These are phyloP conservation scores for Trichoderma endophyticum DNA, from an alignment of 2,329 filamentous ascomycete species.

Conservation along the genomic window DNA sequence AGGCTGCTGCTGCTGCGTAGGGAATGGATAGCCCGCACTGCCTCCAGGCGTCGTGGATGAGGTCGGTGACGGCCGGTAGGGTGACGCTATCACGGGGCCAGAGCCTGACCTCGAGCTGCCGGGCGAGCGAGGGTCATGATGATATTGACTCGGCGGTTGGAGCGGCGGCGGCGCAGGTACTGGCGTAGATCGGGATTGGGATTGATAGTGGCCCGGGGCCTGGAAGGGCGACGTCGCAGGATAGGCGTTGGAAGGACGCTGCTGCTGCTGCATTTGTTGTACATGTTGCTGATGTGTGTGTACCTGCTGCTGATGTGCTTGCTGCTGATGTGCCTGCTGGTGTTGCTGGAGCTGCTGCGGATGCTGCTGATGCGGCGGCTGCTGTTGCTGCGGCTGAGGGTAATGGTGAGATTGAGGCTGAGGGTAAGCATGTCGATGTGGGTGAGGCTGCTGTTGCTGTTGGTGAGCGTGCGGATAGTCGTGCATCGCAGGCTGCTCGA, in stretches of 20 bases:
- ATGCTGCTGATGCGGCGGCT: not conserved
- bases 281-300: constrained; percentile 29
- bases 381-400: not conserved
- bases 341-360: not conserved
- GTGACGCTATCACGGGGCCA: constrained; percentile 37
- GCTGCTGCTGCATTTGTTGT: constrained; percentile 28
- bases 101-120: constrained; percentile 35
- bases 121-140: constrained; percentile 51
- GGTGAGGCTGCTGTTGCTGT: constrained; percentile 2
- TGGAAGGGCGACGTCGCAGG: constrained; percentile 40
- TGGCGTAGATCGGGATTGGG: constrained; percentile 28
- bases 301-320: constrained; percentile 8
- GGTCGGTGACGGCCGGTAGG: constrained; percentile 50
- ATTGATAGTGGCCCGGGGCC: constrained; percentile 41
- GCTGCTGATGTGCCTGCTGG: constrained; percentile 3
- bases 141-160: constrained; percentile 43
- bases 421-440: not conserved
- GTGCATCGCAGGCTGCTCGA: constrained; percentile 41
- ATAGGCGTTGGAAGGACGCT: constrained; percentile 34
- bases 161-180: constrained; percentile 43
- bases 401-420: constrained; percentile 14
- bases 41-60: constrained; percentile 39
- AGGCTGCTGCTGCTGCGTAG: constrained; percentile 39
- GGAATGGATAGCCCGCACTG: constrained; percentile 50
- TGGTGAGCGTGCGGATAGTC: constrained; percentile 40